Conservation (phyloP, 371 early-diverging fungal genomes). For the Smittium culicis region DNA sequence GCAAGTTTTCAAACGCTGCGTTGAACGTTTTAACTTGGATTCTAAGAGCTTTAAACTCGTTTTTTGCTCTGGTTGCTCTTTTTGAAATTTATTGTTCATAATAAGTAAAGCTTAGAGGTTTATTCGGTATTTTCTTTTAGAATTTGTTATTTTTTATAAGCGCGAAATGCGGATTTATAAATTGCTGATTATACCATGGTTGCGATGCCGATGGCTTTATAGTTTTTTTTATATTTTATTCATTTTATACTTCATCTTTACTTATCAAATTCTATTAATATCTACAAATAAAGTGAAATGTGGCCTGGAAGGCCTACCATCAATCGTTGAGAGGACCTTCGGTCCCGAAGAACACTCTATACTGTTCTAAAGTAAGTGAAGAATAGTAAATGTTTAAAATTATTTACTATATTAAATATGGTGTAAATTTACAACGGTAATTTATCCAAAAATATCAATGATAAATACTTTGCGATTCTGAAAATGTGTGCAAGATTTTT, state of each 20-base stretch:
- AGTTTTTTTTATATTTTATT: background rate
- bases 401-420: too few relatives aligned
- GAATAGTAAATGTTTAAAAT: background rate
- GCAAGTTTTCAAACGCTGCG: background rate
- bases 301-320: slow-evolving; percentile 4
- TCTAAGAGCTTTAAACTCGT: background rate
- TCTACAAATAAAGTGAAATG: background rate
- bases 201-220: background rate
- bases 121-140: background rate
- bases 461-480: too few relatives aligned
- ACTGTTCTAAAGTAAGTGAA: background rate
- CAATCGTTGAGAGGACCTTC: slow-evolving; percentile 1
- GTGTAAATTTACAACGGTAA: too few relatives aligned
- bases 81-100: background rate
- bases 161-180: background rate
- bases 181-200: background rate
- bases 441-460: too few relatives aligned
- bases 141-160: background rate
- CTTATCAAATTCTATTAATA: background rate
- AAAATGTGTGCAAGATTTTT: too few relatives aligned
- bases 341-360: background rate
- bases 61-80: background rate
- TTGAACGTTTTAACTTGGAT: background rate
- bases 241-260: background rate
- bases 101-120: background rate